phyloP scores from a whole-genome alignment of 371 early-diverging fungal genomes.

The Mucor saturninus region DNA sequence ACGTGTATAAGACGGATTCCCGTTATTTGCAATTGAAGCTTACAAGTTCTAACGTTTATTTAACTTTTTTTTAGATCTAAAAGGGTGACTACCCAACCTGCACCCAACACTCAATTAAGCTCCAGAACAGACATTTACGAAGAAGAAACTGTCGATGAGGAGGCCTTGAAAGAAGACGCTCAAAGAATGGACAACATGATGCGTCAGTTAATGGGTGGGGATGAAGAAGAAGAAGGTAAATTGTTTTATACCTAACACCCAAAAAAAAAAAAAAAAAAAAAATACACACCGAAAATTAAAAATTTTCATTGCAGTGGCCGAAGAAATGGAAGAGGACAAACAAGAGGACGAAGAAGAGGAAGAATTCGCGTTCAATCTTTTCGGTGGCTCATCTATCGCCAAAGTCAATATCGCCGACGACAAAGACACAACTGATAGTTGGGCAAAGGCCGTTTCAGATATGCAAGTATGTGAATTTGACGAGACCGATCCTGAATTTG shows the following conservation, averaged over 20 bases:
- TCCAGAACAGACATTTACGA: conserved; percentile 34
- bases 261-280: neutral
- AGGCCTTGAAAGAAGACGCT: conserved; percentile 19
- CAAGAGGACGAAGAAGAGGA: conserved; percentile 30
- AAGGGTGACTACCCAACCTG: neutral
- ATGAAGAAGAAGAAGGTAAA: conserved; percentile 10
- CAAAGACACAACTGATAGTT: conserved; percentile 26
- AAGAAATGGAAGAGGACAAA: neutral
- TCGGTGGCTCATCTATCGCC: conserved; percentile 41
- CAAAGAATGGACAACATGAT: conserved; percentile 35
- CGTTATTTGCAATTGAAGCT: neutral
- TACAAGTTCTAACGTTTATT: neutral
- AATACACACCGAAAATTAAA: neutral
- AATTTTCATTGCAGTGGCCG: neutral
- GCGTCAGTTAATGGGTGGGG: conserved; percentile 23
- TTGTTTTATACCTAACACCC: neutral
- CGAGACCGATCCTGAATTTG: conserved; percentile 45
- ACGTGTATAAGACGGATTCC: neutral
- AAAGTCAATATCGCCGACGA: conserved; percentile 38
- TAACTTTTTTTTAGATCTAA: conserved; percentile 1
- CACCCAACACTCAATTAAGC: conserved; percentile 10
- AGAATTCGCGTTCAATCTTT: conserved; percentile 43
- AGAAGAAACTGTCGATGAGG: conserved; percentile 16
- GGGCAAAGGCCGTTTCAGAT: conserved; percentile 30
- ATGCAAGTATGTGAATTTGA: conserved; percentile 45